Base-by-base conservation (phyloP, 306 rosid genomes). In the Cyamopsis tetragonoloba region DNA sequence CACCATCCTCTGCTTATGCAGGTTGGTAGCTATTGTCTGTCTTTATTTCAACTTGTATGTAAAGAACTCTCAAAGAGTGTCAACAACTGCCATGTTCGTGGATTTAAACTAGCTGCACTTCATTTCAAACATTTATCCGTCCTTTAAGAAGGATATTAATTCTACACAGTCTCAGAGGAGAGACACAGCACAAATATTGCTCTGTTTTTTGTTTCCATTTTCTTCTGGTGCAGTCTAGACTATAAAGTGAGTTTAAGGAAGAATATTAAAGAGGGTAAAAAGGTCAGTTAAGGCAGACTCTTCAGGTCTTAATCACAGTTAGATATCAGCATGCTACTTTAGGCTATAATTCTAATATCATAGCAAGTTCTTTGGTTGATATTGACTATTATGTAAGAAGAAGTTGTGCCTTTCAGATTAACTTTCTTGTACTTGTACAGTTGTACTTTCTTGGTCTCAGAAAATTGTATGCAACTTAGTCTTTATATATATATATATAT, bases 1-100 rank as follows among this genome's bases (percentile, higher is more conserved):
- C 92, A 87, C 57, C 98, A 89, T 82, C 82, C 87, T 0, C 71
- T 87, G 62, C 88, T 92, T 66, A 83, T 87, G 84, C 89, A 77
- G 96, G 96, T 89, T 77, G 14, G 96, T 89, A 79, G 14, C 26
- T 62, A 37, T 48, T 54, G 11, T 60, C 43, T 66, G 57, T 62
- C 66, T 50, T 42, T 32, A 17, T 14, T 74, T 32, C 19, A 10
- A 24, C 46, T 53, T 54, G 31, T 38, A 60, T 60, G 23, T 66
- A 5, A 44, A 43, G 28, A 51, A 7, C 38, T 60, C 55, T 27
- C 7, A 6, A 74, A 65, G 53, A 24, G 30, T 67, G 49, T 35
- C 62, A 71, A 34, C 59, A 49, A 47, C 10, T 31, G 9, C 7
- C 10, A 1, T 14, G 6, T 37, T 44, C 19, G 8, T 24, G 39